phyloP scores from a whole-genome alignment of 2,329 filamentous ascomycete genomes.

The Fusarium acutatum region DNA sequence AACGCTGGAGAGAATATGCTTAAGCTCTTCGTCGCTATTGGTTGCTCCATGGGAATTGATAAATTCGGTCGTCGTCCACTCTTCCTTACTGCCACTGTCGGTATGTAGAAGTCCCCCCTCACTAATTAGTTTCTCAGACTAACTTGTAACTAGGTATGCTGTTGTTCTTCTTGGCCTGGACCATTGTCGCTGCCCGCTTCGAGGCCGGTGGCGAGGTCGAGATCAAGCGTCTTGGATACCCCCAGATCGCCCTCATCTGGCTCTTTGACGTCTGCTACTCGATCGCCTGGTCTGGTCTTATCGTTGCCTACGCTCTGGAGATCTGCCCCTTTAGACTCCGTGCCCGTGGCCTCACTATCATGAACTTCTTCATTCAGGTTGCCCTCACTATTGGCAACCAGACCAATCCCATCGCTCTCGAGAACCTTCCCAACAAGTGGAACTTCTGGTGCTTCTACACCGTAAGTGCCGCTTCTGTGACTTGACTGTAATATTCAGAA shows the following conservation, averaged over 20 bases:
- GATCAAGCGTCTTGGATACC: conserved; percentile 54
- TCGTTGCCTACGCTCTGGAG: conserved; percentile 66
- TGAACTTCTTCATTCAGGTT: conserved; percentile 71
- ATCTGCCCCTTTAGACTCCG: conserved; percentile 67
- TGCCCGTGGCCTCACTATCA: conserved; percentile 68
- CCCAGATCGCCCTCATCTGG: conserved; percentile 68
- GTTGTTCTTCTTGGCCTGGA: conserved; percentile 24
- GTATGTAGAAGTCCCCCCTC: background rate
- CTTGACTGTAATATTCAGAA: fast-evolving
- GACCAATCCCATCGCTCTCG: conserved; percentile 72
- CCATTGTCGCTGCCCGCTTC: conserved; percentile 11
- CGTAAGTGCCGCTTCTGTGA: conserved; percentile 25
- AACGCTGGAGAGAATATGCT: conserved; percentile 21
- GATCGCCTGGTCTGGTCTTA: conserved; percentile 66
- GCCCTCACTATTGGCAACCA: conserved; percentile 69
- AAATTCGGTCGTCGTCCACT: conserved; percentile 59
- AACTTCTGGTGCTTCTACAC: conserved; percentile 74
- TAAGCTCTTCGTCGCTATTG: conserved; percentile 14
- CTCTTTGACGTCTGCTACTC: conserved; percentile 67
- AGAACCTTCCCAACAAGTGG: conserved; percentile 67
- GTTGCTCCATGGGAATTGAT: conserved; percentile 20
- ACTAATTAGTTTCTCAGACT: fast-evolving
- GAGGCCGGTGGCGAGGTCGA: background rate
- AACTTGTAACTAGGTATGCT: conserved; percentile 50
- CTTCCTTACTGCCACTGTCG: conserved; percentile 57